Conservation (phyloP, 2,329 filamentous ascomycete species). For the Intubia oerlemansii region DNA sequence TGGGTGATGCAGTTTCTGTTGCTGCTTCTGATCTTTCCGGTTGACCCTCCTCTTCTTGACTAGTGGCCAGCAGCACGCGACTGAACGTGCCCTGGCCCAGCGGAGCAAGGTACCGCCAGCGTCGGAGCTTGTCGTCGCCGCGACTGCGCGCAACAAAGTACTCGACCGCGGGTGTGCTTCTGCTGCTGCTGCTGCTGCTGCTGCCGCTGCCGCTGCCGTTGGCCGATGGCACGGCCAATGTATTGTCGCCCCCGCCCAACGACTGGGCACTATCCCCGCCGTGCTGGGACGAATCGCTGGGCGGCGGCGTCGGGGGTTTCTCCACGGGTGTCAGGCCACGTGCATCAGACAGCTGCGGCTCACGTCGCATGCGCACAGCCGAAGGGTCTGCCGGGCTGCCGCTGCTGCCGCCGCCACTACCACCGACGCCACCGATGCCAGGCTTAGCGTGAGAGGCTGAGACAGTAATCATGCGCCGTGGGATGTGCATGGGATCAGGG, state of each 20-base stretch:
- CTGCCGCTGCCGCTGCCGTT: no score
- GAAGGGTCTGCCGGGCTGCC: no score
- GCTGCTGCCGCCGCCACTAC: no score
- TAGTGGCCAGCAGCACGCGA: conserved; percentile 77
- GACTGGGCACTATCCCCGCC: no score
- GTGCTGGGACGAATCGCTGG: conserved; percentile 49
- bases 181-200: no score
- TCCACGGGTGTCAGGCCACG: conserved; percentile 47
- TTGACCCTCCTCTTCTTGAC: conserved; percentile 33
- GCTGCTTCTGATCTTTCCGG: no score
- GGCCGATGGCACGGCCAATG: no score
- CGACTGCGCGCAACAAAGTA: conserved; percentile 51
- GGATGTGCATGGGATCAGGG: conserved; percentile 46
- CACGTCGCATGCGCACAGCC: conserved; percentile 38
- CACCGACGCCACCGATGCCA: conserved; percentile 11
- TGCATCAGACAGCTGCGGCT: conserved; percentile 59
- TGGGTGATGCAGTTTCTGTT: no score
- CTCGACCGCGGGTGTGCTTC: conserved; percentile 22
- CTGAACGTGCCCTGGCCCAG: conserved; percentile 92
- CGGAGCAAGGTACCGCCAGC: conserved; percentile 60
- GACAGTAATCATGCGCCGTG: conserved; percentile 54
- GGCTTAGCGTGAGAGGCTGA: conserved; percentile 34
- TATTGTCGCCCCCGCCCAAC: no score
- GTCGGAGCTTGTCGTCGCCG: conserved; percentile 44
- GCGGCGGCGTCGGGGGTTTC: conserved; percentile 59